Evolutionary conservation across 371 early-diverging fungal genomes (phyloP), one percentile per base, ranked within the genome.

Genomic region (Mortierella sp.): DNA sequence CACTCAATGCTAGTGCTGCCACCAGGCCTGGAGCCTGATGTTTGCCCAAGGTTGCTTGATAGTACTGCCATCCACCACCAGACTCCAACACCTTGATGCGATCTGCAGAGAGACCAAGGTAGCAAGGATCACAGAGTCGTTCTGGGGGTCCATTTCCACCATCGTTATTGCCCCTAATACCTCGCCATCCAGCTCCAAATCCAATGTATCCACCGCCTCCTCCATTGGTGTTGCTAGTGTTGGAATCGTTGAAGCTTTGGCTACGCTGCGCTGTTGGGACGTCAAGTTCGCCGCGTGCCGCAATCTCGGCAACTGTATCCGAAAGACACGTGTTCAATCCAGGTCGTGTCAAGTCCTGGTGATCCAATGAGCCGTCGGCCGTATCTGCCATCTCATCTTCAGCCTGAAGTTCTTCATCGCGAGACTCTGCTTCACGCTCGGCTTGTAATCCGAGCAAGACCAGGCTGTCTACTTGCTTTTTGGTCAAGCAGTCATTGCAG

Each of bases 401-500:
- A 12, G 31, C 53, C 10, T 29, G 40, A 19, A 31, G 17, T 9
- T 39, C 60, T 10, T 27, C 24, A 13, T 40, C 45, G 14, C 60
- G 61, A 31, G 64, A 57, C 28, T 53, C 53, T 39, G 67, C 64
- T 14, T 67, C 60, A 13, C 68, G 63, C 50, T 74, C 74, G 0
- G 63, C 74, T 24, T 74, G 63, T 12, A 74, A 53, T 6, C 63
- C 68, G 5, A 74, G 40, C 5, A 74, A 46, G 57, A 74, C 60
- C 40, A 69, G 57, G 0, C 64, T 69, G 25, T 76, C 70, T 40
- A 76, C 53, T 37, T 76, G 77, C 22, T 65, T 69, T 60, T 77
- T 71, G 57, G 66, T 79, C 54, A 82, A 46, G 51, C 83, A 84
- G 49, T 68, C 67, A 3, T 83, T 63, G 56, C 83, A 84, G 1